These are phyloP conservation scores for Beta corolliflora DNA, from an alignment of 179 eudicot species.

Conservation along the genomic window DNA sequence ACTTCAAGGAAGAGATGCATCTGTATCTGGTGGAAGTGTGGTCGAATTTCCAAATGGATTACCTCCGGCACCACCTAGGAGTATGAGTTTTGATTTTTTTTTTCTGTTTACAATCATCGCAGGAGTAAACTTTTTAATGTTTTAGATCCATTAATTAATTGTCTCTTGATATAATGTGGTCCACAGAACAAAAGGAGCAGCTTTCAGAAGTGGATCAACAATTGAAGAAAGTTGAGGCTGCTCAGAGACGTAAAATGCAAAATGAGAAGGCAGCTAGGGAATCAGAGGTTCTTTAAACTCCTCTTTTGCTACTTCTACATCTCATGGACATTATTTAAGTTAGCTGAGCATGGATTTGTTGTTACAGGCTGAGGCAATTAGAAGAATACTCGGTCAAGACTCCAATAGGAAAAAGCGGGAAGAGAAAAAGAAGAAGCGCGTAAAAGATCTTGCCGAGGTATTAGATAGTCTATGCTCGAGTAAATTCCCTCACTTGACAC, in stretches of 20 bases:
- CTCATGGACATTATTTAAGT: constrained; percentile 5
- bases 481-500: neutral
- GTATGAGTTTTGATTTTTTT: constrained; percentile 42
- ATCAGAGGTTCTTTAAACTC: constrained; percentile 57
- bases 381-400: constrained; percentile 96
- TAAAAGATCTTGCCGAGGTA: constrained; percentile 88
- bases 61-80: constrained; percentile 82
- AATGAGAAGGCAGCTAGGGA: constrained; percentile 92
- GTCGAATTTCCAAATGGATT: constrained; percentile 90
- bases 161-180: constrained; percentile 6
- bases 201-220: constrained; percentile 92
- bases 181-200: constrained; percentile 86
- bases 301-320: neutral
- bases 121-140: neutral
- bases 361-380: constrained; percentile 93
- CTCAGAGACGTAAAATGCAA: constrained; percentile 85
- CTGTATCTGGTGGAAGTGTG: constrained; percentile 50
- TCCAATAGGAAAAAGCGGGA: constrained; percentile 91
- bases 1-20: constrained; percentile 67
- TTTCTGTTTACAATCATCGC: neutral
- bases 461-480: constrained; percentile 3
- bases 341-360: constrained; percentile 19
- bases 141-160: neutral
- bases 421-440: constrained; percentile 87
- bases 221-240: constrained; percentile 92